These are phyloP conservation scores for Exophiala sideris DNA, from an alignment of 2,329 filamentous ascomycete species.

Conservation along the genomic window DNA sequence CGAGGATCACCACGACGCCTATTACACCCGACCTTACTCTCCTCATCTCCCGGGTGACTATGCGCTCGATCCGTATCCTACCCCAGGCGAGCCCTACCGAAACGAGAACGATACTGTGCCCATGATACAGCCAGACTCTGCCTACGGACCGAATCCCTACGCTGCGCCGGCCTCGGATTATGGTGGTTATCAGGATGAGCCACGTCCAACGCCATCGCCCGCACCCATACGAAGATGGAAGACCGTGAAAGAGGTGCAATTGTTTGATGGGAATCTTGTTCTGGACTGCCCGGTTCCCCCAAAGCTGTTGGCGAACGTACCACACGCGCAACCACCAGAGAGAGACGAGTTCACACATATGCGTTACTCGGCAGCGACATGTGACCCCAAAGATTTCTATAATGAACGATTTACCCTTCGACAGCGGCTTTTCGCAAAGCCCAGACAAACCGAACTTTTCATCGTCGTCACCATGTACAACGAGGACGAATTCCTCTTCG, in stretches of 20 bases:
- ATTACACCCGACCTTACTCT: constrained; percentile 80
- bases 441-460: constrained; percentile 88
- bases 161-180: constrained; percentile 36
- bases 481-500: constrained; percentile 93
- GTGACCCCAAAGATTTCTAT: constrained; percentile 85
- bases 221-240: constrained; percentile 83
- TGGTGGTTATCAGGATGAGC: constrained; percentile 34
- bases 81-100: constrained; percentile 57
- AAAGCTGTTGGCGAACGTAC: constrained; percentile 78
- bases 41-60: constrained; percentile 61
- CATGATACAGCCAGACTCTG: constrained; percentile 65
- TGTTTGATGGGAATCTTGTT: constrained; percentile 95
- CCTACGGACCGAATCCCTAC: constrained; percentile 60
- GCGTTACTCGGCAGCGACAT: constrained; percentile 91
- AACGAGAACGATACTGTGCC: constrained; percentile 70
- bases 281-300: constrained; percentile 95
- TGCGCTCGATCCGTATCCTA: constrained; percentile 54
- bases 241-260: constrained; percentile 95
- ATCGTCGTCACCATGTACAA: constrained; percentile 99
- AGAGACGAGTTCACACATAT: constrained; percentile 76
- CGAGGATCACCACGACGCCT: constrained; percentile 80
- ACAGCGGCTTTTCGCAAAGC: constrained; percentile 87
- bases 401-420: constrained; percentile 86
- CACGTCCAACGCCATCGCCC: constrained; percentile 45
- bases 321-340: constrained; percentile 73